Evolutionary conservation across 2,329 filamentous ascomycete genomes (phyloP), one percentile per base, ranked within the genome.

Genomic region (Grosmannia penicillata): DNA sequence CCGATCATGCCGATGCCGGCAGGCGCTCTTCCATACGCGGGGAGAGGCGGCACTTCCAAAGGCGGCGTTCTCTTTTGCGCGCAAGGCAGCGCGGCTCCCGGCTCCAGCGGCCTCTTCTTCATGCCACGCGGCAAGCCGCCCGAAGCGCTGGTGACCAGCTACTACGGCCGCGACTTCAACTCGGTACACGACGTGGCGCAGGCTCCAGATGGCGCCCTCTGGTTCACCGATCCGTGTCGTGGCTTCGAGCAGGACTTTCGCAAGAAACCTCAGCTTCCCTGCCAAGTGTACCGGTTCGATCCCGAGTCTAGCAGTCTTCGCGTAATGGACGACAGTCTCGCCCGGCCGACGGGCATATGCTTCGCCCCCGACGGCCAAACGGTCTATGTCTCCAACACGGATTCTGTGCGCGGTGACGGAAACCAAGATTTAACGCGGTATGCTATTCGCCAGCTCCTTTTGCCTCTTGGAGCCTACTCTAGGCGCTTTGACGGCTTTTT

Each of bases 21-120:
- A 49, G 81, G 81, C 19, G 71, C 70, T 14, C 46, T 68, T 6
- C 68, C 74, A 45, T 67, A 73, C 43, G 7, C 30, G 8, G n/a
- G 6, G 25, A 10, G n/a, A 18, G 32, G n/a, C 11, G 15, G 15
- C 24, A 28, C 7, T 25, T 3, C 6, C 19, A 19, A 75, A 21
- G 17, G 9, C 17, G 49, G 47, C 27, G 38, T 50, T 6, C 41
- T 52, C 4, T 53, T 49, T 36, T 51, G 49, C 38, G 47, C 49
- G 3, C 51, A 53, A 35, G 50, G 50, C 18, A 45, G 31, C 30
- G 27, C 43, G 3, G 14, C 25, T 2, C 33, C 43, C 11, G 43
- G 44, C 14, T 42, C 48, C 3, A 48, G 79, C 8, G 61, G 61
- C 0, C 39, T 62, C 6, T 45, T 49, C 38, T 51, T 53, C 40